These are phyloP conservation scores for Litchi chinensis DNA, from an alignment of 345 rosid species.

Conservation along the genomic window DNA sequence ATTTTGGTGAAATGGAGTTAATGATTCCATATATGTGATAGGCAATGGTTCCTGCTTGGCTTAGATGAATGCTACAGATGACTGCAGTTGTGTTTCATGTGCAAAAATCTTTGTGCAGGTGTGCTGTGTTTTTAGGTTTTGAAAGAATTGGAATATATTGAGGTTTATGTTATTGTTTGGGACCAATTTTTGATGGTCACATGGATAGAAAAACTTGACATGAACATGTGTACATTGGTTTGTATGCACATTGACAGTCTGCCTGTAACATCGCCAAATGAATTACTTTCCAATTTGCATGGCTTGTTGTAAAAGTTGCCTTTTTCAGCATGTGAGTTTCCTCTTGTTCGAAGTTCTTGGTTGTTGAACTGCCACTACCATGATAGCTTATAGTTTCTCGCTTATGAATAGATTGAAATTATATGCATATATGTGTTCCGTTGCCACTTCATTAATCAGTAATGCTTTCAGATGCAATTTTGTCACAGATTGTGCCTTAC, in stretches of 20 bases:
- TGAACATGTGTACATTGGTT: neutral
- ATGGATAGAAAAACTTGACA: neutral
- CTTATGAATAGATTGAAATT: neutral
- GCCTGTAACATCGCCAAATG: neutral
- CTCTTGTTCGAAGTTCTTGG: neutral
- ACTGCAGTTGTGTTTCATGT: neutral
- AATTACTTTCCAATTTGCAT: neutral
- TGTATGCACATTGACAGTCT: neutral
- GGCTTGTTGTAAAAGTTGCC: neutral
- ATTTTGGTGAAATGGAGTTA: neutral
- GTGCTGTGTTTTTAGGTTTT: neutral
- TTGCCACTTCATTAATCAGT: neutral
- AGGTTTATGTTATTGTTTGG: neutral
- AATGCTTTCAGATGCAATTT: slow-evolving; percentile 4
- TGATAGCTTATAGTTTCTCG: neutral
- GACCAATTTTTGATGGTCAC: neutral
- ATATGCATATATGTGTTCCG: neutral
- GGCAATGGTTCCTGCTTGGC: neutral
- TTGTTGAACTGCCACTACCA: neutral
- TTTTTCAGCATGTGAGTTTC: neutral
- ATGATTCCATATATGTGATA: neutral
- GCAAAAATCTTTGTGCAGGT: neutral
- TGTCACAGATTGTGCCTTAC: slow-evolving; percentile 61
- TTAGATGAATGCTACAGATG: neutral
- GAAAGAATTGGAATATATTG: slow-evolving; percentile 3